These are phyloP conservation scores for Aspergillus terreus DNA, from an alignment of 2,329 filamentous ascomycete genomes.

Conservation along the genomic window DNA sequence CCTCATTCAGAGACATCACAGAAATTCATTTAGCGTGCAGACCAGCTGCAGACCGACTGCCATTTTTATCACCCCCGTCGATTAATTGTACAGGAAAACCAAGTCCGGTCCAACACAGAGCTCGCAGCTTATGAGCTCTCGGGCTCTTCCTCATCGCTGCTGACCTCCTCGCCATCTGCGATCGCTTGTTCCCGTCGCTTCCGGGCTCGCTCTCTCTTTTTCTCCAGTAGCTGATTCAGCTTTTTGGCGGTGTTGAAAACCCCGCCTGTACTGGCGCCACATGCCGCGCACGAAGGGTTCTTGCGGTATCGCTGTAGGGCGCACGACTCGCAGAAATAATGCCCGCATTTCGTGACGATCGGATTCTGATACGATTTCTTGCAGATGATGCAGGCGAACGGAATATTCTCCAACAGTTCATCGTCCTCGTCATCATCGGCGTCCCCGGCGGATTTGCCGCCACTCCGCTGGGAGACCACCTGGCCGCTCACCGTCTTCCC, in stretches of 20 bases:
- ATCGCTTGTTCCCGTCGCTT: constrained; percentile 52
- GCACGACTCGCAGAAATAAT: constrained; percentile 93
- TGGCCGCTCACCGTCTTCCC: constrained; percentile 45
- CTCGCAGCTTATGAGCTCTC: not conserved
- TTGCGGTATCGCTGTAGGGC: constrained; percentile 82
- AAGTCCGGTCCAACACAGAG: not conserved
- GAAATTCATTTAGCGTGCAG: not conserved
- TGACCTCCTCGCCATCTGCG: constrained; percentile 51
- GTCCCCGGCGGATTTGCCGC: constrained; percentile 39
- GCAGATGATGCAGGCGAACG: constrained; percentile 87
- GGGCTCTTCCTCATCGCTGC: constrained; percentile 42
- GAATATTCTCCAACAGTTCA: constrained; percentile 74
- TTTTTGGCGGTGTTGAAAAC: constrained; percentile 88
- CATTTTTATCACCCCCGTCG: not conserved
- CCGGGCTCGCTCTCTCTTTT: constrained; percentile 57
- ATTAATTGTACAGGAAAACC: not conserved
- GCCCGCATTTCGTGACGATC: constrained; percentile 82
- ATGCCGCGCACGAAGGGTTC: constrained; percentile 81
- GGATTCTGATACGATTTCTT: constrained; percentile 73
- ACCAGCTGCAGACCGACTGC: not conserved
- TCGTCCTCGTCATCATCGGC: constrained; percentile 60
- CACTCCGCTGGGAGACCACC: constrained; percentile 45
- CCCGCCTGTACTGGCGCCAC: constrained; percentile 78
- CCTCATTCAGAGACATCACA: no score
- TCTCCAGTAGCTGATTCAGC: constrained; percentile 73